Evolutionary conservation across 2,329 filamentous ascomycete species (phyloP).

Genomic region (Colletotrichum truncatum): DNA sequence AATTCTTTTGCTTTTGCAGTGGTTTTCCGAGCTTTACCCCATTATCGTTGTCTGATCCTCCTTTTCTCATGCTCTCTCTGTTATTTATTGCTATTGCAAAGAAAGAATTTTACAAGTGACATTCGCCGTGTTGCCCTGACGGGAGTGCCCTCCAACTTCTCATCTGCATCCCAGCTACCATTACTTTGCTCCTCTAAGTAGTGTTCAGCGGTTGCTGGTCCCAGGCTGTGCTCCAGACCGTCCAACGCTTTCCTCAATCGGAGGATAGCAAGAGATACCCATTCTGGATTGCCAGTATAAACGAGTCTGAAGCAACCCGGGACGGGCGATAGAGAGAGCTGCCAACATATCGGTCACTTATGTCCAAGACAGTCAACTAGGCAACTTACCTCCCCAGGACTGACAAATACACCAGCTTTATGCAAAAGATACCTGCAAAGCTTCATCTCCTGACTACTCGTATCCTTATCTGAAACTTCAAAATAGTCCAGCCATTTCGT

Average conservation of each 20-base stretch:
- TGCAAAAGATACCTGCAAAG: neutral
- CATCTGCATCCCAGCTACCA: neutral
- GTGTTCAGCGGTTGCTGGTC: too few species aligned
- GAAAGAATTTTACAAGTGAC: neutral
- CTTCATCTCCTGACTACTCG: neutral
- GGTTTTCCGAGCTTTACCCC: neutral
- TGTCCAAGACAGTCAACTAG: neutral
- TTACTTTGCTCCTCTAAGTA: neutral
- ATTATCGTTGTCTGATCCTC: neutral
- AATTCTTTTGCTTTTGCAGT: neutral
- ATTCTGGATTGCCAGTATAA: neutral
- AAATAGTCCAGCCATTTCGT: neutral
- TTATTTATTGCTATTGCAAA: neutral
- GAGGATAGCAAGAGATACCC: neutral
- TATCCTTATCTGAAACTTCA: too few species aligned
- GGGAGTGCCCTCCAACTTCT: too few species aligned
- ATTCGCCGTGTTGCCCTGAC: neutral
- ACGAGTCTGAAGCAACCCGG: constrained; percentile 7
- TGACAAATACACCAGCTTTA: constrained; percentile 11
- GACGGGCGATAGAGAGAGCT: neutral
- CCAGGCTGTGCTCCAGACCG: neutral
- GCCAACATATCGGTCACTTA: neutral
- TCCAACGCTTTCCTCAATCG: neutral
- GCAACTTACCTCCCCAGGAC: neutral
- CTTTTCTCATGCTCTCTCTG: too few species aligned